Evolutionary conservation across 2,329 filamentous ascomycete genomes (phyloP), one percentile per base, ranked within the genome.

Genomic region (Aspergillus pseudoglaucus): DNA sequence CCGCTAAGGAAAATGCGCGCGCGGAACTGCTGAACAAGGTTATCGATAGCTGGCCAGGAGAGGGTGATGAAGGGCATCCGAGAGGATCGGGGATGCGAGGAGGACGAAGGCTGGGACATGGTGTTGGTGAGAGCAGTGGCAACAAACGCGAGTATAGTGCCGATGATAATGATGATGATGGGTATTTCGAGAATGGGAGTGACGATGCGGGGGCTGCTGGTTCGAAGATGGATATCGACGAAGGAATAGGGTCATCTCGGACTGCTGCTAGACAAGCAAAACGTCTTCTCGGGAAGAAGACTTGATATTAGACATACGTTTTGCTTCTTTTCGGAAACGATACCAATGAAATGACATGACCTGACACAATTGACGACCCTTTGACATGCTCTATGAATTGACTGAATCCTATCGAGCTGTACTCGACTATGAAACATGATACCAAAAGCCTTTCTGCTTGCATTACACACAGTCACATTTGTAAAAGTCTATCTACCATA

Each of bases 1-100:
- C 79, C 37, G 72, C 65, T 9, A 76, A 79, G 42, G 74, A 77
- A 44, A 64, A 70, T 6, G 72, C 67, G 4, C 74, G 78, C 47
- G 71, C 78, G 0, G 66, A 68, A 6, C 69, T 75, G 38, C 64
- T 82, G 7, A 74, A 79, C 38, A 65, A 67, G 33, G 71, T 80
- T 0, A 59, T 83, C 5, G 68, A 75, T 20, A 74, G 59, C 47
- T 55, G 56, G 57, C 25, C 51, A 38, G 44, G 49, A 15, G 51
- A 53, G 20, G 56, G 59, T 23, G 53, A 47, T 14, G 53, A 30
- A 3, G 42, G 43, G 3, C 48, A 46, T 12, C 32, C 50, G 3
- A 54, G 39, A 42, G 53, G 48, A 30, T 17, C 38, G 20, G 51
- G 43, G 27, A 12, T 3, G 4, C 17, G 12, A 3, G 52, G 44